Base-by-base conservation (phyloP, 1,284 basidiomycete genomes). In the Boletus holoroseus region DNA sequence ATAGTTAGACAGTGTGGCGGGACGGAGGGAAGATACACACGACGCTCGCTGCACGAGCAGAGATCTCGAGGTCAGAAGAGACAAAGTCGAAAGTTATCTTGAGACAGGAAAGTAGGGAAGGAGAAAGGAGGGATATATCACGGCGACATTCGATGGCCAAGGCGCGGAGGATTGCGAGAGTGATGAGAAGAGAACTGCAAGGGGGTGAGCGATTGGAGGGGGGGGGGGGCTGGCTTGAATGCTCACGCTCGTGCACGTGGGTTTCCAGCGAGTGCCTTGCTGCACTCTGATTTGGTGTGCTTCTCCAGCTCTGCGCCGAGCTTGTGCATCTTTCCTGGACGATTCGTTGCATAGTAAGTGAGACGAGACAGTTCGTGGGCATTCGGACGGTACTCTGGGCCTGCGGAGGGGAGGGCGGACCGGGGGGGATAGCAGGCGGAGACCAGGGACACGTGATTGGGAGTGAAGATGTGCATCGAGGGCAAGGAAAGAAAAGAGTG, bases 271-370 rank as follows among this genome's bases (percentile, higher is more conserved):
- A 77, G 79, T 1, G 84, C 83, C 64, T 82, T 88, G 57, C 70
- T 70, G 52, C 82, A 81, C 63, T 96, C 91, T 44, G 75, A 66
- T 50, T 72, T 76, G 2, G 89, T 77, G 55, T 88, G 79, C 63
- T 86, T 89, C 67, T 94, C 88, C 44, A 99, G 75, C 66, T 94
- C 91, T 49, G 76, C 76, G 13, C 86, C 85, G 28, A 98, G 78
- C 67, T 95, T 95, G 52, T 85, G 78, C 22, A 97, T 78, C 72
- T 96, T 95, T 30, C 88, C 85, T 1, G 94, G 91, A 61, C 87
- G 84, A 69, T 94, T 93, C 11, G 86, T 83, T 9, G 90, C 92
- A 76, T 93, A 94, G 72, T 97, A 97, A 5, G 91, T 91, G 55
- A 99, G 77, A 41, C 88, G 84, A 49, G 91, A 92, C 30, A 97